Percentiles rank a stretch among this genome's conserved stretches.
phyloP scores from a whole-genome alignment of 2,329 filamentous ascomycete genomes.

The Sporothrix humicola region DNA sequence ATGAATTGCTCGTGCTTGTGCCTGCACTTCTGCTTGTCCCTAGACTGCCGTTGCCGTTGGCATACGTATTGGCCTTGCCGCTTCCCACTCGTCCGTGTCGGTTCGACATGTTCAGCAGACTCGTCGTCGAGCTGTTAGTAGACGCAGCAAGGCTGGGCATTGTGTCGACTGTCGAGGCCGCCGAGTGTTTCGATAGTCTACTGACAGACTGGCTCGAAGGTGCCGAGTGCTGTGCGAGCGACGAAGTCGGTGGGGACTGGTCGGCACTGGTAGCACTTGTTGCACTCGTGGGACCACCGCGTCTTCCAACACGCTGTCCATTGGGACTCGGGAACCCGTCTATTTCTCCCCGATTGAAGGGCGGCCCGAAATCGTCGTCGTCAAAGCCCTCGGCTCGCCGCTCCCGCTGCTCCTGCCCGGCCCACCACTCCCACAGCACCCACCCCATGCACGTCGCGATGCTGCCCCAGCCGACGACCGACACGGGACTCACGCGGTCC shows the following conservation, averaged over 20 bases:
- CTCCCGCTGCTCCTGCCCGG: slow-evolving; percentile 59
- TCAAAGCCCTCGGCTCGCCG: slow-evolving; percentile 6
- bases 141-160: slow-evolving; percentile 15
- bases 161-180: background rate
- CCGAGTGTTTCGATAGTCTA: background rate
- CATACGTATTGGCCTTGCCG: background rate
- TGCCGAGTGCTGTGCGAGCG: slow-evolving; percentile 4
- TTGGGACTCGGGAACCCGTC: slow-evolving; percentile 12
- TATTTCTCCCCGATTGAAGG: background rate
- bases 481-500: slow-evolving; percentile 85
- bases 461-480: slow-evolving; percentile 84
- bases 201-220: background rate
- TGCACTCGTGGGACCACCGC: slow-evolving; percentile 33
- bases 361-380: slow-evolving; percentile 16
- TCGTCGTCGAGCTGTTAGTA: slow-evolving; percentile 33
- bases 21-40: slow-evolving; percentile 13
- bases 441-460: slow-evolving; percentile 84
- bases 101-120: slow-evolving; percentile 30
- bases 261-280: slow-evolving; percentile 13
- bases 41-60: slow-evolving; percentile 7
- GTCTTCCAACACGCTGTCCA: slow-evolving; percentile 6
- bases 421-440: slow-evolving; percentile 91
- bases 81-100: slow-evolving; percentile 4
- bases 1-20: slow-evolving; percentile 12
- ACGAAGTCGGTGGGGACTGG: background rate